These are phyloP conservation scores for Nasturtium officinale DNA, from an alignment of 345 rosid genomes.

Conservation along the genomic window DNA sequence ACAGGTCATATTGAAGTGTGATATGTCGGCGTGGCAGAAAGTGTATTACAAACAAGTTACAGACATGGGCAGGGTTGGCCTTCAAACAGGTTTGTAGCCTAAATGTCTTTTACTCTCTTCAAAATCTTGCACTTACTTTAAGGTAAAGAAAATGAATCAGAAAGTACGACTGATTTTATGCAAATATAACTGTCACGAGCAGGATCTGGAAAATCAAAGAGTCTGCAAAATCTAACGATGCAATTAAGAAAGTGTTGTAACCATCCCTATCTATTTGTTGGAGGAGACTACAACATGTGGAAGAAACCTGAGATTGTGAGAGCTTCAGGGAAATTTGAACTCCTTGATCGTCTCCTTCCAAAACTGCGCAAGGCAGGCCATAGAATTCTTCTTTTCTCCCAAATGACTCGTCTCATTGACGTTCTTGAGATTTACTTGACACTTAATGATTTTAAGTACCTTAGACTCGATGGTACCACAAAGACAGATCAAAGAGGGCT, in stretches of 20 bases:
- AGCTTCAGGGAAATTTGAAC: slow-evolving; percentile 98
- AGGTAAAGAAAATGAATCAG: slow-evolving; percentile 2
- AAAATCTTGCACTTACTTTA: background rate
- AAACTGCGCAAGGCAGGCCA: slow-evolving; percentile 85
- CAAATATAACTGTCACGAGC: slow-evolving; percentile 41
- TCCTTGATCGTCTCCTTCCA: slow-evolving; percentile 94
- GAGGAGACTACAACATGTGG: slow-evolving; percentile 77
- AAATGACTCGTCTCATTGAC: slow-evolving; percentile 96
- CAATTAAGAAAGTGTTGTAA: slow-evolving; percentile 99
- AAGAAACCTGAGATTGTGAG: slow-evolving; percentile 81
- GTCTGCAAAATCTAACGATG: slow-evolving; percentile 91
- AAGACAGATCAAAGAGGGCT: slow-evolving; percentile 95
- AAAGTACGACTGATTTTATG: slow-evolving; percentile 21
- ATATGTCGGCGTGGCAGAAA: slow-evolving; percentile 99
- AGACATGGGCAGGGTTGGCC: slow-evolving; percentile 90
- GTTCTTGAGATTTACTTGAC: slow-evolving; percentile 87
- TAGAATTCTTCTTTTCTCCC: slow-evolving; percentile 92
- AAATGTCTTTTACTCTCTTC: slow-evolving; percentile 15
- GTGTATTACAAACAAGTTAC: slow-evolving; percentile 96
- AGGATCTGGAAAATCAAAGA: slow-evolving; percentile 90
- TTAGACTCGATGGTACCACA: slow-evolving; percentile 95
- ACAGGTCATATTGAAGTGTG: slow-evolving; percentile 96
- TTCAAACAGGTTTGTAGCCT: slow-evolving; percentile 72
- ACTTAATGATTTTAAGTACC: slow-evolving; percentile 75
- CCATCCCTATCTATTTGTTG: slow-evolving; percentile 94